Percentiles rank a stretch among this genome's conserved stretches.
Evolutionary conservation across 2,329 filamentous ascomycete genomes (phyloP).

Genomic region (Epichloe festucae): DNA sequence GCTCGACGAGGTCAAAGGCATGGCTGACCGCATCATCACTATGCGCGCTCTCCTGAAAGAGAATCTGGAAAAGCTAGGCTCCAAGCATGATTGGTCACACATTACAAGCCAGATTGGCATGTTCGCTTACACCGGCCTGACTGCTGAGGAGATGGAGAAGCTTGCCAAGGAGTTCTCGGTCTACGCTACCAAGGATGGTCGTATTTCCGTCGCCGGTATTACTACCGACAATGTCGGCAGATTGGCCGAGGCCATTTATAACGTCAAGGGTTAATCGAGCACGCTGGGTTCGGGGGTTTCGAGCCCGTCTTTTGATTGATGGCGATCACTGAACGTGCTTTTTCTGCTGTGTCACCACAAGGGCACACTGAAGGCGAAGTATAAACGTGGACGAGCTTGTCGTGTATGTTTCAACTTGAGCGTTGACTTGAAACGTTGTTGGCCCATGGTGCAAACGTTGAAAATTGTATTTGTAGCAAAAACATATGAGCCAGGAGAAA

Average conservation of each 20-base stretch:
- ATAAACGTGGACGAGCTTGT: background rate
- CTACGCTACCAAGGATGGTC: slow-evolving; percentile 87
- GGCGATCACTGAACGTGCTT: background rate
- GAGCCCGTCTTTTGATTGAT: background rate
- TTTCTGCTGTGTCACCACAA: too few species aligned
- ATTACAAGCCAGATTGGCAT: slow-evolving; percentile 99
- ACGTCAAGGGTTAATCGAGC: slow-evolving; percentile 53
- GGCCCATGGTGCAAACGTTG: background rate
- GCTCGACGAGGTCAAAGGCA: slow-evolving; percentile 92
- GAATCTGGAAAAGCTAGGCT: slow-evolving; percentile 88
- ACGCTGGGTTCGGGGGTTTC: background rate
- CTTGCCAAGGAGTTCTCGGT: slow-evolving; percentile 94
- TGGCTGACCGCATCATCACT: slow-evolving; percentile 98
- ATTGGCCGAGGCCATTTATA: slow-evolving; percentile 73
- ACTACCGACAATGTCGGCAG: slow-evolving; percentile 67
- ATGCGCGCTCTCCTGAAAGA: slow-evolving; percentile 92
- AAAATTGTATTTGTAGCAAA: background rate
- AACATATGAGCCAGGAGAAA: background rate
- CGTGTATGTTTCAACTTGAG: background rate
- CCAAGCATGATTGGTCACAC: slow-evolving; percentile 96
- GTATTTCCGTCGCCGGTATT: slow-evolving; percentile 78
- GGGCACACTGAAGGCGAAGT: background rate
- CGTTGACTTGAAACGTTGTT: background rate
- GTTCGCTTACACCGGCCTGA: slow-evolving; percentile 97
- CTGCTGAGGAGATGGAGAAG: slow-evolving; percentile 77